Conservation (phyloP, 805 yeast genomes). For the Hemisphaericaspora nanyangensis region DNA sequence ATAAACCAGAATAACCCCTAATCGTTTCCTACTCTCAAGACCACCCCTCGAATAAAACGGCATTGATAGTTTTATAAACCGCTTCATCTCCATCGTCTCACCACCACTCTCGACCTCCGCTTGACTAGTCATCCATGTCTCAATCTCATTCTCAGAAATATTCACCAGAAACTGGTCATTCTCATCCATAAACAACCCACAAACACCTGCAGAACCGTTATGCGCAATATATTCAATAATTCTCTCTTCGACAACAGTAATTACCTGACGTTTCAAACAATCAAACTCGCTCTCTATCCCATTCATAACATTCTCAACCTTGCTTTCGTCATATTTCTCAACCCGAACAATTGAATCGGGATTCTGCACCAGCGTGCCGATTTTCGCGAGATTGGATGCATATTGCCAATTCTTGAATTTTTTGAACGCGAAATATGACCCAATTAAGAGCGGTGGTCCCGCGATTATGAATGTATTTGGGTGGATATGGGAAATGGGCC, state of each 20-base stretch:
- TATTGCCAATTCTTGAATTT: slow-evolving; percentile 10
- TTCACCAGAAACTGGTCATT: slow-evolving; percentile 31
- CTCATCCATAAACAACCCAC: slow-evolving; percentile 21
- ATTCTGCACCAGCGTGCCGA: neutral
- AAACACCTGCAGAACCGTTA: slow-evolving; percentile 6
- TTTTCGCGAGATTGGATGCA: neutral
- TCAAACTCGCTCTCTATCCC: slow-evolving; percentile 39
- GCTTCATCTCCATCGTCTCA: slow-evolving; percentile 5
- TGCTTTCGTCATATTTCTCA: slow-evolving; percentile 31
- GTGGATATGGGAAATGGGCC: slow-evolving; percentile 29
- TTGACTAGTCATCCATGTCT: slow-evolving; percentile 20
- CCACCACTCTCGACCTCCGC: slow-evolving; percentile 9
- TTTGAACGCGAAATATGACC: slow-evolving; percentile 20
- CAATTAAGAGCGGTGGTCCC: slow-evolving; percentile 33
- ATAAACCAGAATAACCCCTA: slow-evolving; percentile 31
- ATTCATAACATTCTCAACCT: slow-evolving; percentile 22
- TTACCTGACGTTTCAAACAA: slow-evolving; percentile 26
- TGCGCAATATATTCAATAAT: slow-evolving; percentile 25
- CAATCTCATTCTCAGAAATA: slow-evolving; percentile 18
- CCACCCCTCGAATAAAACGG: slow-evolving; percentile 26
- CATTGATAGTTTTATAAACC: slow-evolving; percentile 32
- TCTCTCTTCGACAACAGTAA: slow-evolving; percentile 20
- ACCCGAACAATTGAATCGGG: slow-evolving; percentile 14
- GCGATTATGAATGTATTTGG: slow-evolving; percentile 32
- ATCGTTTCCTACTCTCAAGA: slow-evolving; percentile 14